phyloP scores from a whole-genome alignment of 2,329 filamentous ascomycete species.

The Pezicula rhizophila region DNA sequence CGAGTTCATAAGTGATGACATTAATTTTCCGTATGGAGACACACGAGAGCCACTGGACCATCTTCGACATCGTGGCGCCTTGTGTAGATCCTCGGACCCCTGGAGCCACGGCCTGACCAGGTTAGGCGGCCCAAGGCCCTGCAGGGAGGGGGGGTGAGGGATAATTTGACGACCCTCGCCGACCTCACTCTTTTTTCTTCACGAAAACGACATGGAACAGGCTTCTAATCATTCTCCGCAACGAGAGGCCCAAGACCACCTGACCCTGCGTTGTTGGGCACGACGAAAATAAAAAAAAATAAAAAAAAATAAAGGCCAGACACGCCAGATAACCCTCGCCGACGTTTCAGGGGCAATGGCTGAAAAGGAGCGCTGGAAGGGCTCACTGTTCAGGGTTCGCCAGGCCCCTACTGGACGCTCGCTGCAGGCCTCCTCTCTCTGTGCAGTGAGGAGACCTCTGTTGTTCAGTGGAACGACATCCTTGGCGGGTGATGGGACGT shows the following conservation, averaged over 20 bases:
- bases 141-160: no score
- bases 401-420: no score
- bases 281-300: neutral
- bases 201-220: slow-evolving; percentile 8
- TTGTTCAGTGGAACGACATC: no score
- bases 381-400: no score
- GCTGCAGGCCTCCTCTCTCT: no score
- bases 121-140: neutral
- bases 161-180: slow-evolving; percentile 1
- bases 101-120: neutral
- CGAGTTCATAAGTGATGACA: neutral
- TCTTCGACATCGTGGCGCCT: neutral
- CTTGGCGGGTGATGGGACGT: no score
- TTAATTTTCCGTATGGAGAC: neutral
- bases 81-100: neutral
- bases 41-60: neutral
- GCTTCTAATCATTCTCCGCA: slow-evolving; percentile 2
- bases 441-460: no score
- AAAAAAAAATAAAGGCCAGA: no score
- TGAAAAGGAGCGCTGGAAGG: no score
- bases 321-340: no score
- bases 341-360: no score
- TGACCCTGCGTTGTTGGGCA: neutral
- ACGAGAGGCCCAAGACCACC: no score
- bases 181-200: neutral